Conservation (phyloP, 2,329 filamentous ascomycete genomes). For the Botryosphaeria dothidea region DNA sequence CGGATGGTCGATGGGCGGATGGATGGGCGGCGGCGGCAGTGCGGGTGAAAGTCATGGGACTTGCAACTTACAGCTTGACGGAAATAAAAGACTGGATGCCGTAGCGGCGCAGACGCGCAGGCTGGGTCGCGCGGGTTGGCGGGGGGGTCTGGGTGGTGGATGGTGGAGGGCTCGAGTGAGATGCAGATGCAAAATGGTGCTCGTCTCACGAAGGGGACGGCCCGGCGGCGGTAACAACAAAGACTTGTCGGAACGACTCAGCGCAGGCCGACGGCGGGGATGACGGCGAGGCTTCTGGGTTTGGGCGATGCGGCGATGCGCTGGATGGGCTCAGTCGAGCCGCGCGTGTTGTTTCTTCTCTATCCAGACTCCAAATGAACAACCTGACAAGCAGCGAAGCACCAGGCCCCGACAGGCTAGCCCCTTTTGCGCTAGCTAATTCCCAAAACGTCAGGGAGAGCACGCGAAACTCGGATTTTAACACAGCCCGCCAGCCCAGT, state of each 20-base stretch:
- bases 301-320: conserved; percentile 12
- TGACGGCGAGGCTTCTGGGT: not conserved
- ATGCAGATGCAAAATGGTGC: conserved; percentile 18
- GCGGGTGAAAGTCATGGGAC: not conserved
- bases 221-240: conserved; percentile 1
- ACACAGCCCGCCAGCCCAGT: not conserved
- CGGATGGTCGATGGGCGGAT: not conserved
- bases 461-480: conserved; percentile 13
- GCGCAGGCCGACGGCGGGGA: too few species aligned
- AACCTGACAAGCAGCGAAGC: conserved; percentile 12
- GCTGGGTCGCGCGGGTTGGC: not conserved
- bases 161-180: conserved; percentile 18
- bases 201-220: conserved; percentile 15
- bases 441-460: conserved; percentile 17
- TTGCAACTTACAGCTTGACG: not conserved
- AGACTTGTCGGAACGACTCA: not conserved
- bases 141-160: not conserved
- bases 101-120: not conserved
- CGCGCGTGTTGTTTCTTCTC: conserved; percentile 13
- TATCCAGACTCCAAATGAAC: conserved; percentile 13
- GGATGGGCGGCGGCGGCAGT: not conserved
- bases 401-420: conserved; percentile 4
- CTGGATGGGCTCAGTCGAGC: not conserved
- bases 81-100: not conserved
- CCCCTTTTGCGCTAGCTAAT: conserved; percentile 11